Evolutionary conservation across 495 filamentous ascomycete species (phyloP).

Genomic region (Xylaria telfairii): DNA sequence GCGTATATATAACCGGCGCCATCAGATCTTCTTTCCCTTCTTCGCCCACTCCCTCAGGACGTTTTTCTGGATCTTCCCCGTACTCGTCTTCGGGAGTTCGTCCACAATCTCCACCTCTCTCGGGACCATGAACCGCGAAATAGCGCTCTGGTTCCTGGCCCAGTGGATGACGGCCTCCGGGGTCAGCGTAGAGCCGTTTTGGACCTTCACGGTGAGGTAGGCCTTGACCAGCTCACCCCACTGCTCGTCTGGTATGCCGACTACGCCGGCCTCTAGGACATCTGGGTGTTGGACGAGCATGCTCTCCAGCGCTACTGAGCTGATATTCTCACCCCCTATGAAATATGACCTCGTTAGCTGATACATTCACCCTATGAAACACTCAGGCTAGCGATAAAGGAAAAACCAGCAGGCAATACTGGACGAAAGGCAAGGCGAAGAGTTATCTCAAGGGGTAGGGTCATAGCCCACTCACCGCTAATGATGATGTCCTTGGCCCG

Average conservation of each 20-base stretch:
- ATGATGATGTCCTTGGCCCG: conserved; percentile 98
- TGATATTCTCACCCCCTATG: conserved; percentile 94
- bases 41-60: conserved; percentile 87
- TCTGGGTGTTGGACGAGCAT: conserved; percentile 91
- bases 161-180: conserved; percentile 82
- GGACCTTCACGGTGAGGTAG: conserved; percentile 77
- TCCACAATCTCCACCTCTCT: conserved; percentile 86
- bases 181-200: conserved; percentile 49
- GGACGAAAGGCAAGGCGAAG: neutral
- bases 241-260: conserved; percentile 86
- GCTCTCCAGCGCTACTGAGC: conserved; percentile 86
- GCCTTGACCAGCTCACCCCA: conserved; percentile 97
- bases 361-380: neutral
- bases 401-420: neutral
- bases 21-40: conserved; percentile 42
- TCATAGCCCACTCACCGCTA: conserved; percentile 66
- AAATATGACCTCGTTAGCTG: neutral
- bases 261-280: conserved; percentile 88
- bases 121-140: conserved; percentile 95
- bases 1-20: neutral
- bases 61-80: conserved; percentile 96
- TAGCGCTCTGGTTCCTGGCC: conserved; percentile 77
- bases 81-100: conserved; percentile 95
- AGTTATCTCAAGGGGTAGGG: neutral
- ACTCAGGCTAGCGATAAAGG: neutral